A percentile compares a stretch with the other conserved stretches of the same genome.
Conservation (phyloP, 2,329 filamentous ascomycete species). For the Fusarium bactridioides region DNA sequence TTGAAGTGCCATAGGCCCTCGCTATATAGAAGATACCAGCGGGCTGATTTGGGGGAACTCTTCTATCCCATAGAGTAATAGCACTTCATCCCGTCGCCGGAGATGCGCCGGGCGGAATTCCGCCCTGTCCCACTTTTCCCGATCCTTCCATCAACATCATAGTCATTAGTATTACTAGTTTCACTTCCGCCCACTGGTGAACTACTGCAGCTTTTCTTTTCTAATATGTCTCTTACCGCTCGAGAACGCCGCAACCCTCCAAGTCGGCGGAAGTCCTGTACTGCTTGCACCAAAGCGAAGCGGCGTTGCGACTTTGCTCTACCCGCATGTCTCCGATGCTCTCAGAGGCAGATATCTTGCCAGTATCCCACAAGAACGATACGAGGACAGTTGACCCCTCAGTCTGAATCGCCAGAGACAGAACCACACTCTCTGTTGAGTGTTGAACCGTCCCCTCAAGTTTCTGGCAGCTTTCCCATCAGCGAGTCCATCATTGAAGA, state of each 20-base stretch:
- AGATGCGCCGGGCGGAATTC: conserved; percentile 38
- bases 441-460: conserved; percentile 1
- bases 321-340: conserved; percentile 62
- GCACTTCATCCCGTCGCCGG: background rate
- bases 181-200: background rate
- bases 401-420: background rate
- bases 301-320: conserved; percentile 62
- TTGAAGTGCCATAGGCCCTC: background rate
- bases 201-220: background rate
- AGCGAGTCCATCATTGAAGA: conserved; percentile 5
- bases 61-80: background rate
- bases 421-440: conserved; percentile 17
- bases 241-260: conserved; percentile 55
- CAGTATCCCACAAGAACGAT: conserved; percentile 49
- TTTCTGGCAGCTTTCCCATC: background rate
- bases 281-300: conserved; percentile 64
- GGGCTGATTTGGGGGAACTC: background rate
- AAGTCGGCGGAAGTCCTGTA: conserved; percentile 63
- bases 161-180: too few relatives aligned
- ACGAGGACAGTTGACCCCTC: background rate
- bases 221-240: conserved; percentile 42
- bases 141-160: conserved; percentile 9
- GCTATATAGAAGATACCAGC: background rate
- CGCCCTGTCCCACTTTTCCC: conserved; percentile 37
- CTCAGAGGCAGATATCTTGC: conserved; percentile 56